These are phyloP conservation scores for Rhodotorula graminis DNA, from an alignment of 768 basidiomycete species.

Conservation along the genomic window DNA sequence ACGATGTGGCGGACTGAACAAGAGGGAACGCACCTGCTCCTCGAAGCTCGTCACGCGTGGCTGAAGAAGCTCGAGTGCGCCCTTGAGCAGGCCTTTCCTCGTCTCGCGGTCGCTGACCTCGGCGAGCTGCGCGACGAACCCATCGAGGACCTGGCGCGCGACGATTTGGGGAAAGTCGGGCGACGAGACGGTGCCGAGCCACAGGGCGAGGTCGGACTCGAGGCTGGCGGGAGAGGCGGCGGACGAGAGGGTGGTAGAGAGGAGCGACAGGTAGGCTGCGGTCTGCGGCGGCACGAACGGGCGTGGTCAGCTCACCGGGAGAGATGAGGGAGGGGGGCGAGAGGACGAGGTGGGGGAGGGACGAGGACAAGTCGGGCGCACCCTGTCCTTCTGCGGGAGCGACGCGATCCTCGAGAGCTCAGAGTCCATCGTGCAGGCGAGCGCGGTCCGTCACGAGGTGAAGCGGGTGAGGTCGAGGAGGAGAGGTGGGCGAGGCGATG, in stretches of 20 bases:
- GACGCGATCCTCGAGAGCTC: conserved; percentile 15
- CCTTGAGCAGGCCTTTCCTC: conserved; percentile 66
- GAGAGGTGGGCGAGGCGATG: not conserved
- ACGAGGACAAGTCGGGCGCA: conserved; percentile 54
- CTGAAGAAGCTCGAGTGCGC: conserved; percentile 63
- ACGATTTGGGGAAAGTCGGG: conserved; percentile 52
- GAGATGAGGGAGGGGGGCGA: not conserved
- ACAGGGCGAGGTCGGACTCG: conserved; percentile 7
- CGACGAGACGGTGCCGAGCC: conserved; percentile 19
- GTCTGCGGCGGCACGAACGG: conserved; percentile 7
- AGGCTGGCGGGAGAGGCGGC: conserved; percentile 14
- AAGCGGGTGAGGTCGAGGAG: not conserved
- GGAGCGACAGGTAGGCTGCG: conserved; percentile 25
- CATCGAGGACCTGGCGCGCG: conserved; percentile 77
- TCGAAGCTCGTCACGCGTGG: conserved; percentile 85
- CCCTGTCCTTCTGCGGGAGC: conserved; percentile 71
- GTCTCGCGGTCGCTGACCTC: conserved; percentile 55
- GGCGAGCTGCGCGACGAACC: conserved; percentile 58
- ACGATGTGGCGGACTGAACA: no score
- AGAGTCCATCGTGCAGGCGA: conserved; percentile 15
- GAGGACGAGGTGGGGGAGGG: conserved; percentile 52
- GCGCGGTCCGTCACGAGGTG: not conserved
- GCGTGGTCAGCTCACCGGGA: not conserved
- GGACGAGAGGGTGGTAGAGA: conserved; percentile 21
- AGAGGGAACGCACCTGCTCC: conserved; percentile 85